A percentile compares a stretch with the other conserved stretches of the same genome.
These are phyloP conservation scores for Gossypium longicalyx DNA, from an alignment of 345 rosid species.

Conservation along the genomic window DNA sequence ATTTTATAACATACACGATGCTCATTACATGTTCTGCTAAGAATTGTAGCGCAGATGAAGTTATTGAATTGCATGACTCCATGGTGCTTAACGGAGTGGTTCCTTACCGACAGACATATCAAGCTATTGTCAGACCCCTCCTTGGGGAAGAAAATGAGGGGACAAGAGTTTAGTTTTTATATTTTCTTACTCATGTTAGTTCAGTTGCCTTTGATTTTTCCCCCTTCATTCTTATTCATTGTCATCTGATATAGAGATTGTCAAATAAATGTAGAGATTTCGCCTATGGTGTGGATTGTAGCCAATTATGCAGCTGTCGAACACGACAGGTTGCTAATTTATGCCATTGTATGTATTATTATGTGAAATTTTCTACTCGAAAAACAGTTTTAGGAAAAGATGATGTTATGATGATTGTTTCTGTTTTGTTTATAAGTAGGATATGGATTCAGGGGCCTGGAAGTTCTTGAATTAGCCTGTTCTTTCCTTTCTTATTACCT, in stretches of 20 bases:
- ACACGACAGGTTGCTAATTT: neutral
- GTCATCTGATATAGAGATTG: slow-evolving; percentile 1
- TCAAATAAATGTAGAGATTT: neutral
- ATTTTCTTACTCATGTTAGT: neutral
- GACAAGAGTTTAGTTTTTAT: slow-evolving; percentile 12
- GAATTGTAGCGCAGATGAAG: neutral
- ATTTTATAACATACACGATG: neutral
- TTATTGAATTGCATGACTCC: neutral
- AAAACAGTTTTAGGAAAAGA: neutral
- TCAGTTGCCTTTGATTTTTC: neutral
- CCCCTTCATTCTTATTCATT: neutral
- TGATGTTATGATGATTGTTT: neutral
- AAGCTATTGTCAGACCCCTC: slow-evolving; percentile 35
- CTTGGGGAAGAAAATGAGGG: slow-evolving; percentile 25
- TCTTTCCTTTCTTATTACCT: neutral
- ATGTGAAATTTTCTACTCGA: neutral
- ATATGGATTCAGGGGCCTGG: neutral
- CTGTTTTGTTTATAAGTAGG: neutral
- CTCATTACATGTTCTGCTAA: neutral
- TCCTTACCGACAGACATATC: slow-evolving; percentile 37
- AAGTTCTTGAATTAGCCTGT: neutral
- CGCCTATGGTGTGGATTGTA: neutral
- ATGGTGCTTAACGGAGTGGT: slow-evolving; percentile 40
- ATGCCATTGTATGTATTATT: neutral
- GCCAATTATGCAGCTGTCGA: neutral